Percentiles rank a stretch among this genome's conserved stretches.
Evolutionary conservation across 768 basidiomycete species (phyloP).

Genomic region (Coprinellus aureogranulatus): DNA sequence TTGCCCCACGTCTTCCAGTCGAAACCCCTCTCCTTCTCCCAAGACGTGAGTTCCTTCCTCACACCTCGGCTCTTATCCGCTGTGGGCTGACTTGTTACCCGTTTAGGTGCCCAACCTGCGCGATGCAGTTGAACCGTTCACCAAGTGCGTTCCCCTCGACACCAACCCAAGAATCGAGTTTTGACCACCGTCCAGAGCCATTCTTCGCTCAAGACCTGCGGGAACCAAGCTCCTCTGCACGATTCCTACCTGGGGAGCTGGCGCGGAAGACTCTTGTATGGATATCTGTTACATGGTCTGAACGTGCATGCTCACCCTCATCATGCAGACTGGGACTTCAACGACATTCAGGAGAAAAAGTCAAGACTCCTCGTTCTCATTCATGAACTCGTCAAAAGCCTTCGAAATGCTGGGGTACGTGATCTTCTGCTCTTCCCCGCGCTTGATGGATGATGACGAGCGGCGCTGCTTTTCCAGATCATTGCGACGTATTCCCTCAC

Average conservation of each 20-base stretch:
- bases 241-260: constrained; percentile 66
- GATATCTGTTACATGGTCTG: constrained; percentile 1
- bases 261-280: constrained; percentile 58
- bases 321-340: constrained; percentile 55
- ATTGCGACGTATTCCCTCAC: constrained; percentile 61
- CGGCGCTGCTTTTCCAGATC: constrained; percentile 43
- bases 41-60: constrained; percentile 2
- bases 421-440: constrained; percentile 4
- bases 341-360: constrained; percentile 66
- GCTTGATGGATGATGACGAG: constrained; percentile 6
- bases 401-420: constrained; percentile 61
- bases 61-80: not conserved
- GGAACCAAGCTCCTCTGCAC: constrained; percentile 61
- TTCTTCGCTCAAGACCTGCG: constrained; percentile 43
- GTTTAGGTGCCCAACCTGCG: constrained; percentile 48
- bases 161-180: not conserved
- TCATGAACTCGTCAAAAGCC: constrained; percentile 58
- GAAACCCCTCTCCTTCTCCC: constrained; percentile 17
- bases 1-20: constrained; percentile 15
- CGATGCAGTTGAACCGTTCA: constrained; percentile 62
- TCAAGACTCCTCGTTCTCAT: constrained; percentile 61
- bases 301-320: not conserved
- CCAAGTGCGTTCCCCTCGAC: constrained; percentile 44
- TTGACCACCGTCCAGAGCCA: constrained; percentile 35
- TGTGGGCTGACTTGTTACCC: not conserved